A percentile compares a stretch with the other conserved stretches of the same genome.
Conservation (phyloP, 257 asterid genomes). For the Solanum gracilifrons region DNA sequence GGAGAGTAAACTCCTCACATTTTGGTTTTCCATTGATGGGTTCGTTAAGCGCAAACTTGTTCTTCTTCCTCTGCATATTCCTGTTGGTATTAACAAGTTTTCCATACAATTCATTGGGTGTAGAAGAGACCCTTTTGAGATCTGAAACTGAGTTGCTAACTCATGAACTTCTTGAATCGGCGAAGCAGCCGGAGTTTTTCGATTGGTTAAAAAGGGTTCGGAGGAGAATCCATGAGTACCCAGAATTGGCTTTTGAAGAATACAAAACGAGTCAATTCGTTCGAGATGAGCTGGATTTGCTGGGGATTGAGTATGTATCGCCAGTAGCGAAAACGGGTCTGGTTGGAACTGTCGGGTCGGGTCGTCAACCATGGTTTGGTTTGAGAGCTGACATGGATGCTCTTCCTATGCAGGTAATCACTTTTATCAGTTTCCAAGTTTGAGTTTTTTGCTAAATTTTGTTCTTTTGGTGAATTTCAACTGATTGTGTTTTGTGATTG, state of each 20-base stretch:
- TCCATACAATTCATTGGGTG: background rate
- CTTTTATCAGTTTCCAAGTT: background rate
- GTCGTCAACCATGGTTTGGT: conserved; percentile 50
- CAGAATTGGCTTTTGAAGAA: conserved; percentile 75
- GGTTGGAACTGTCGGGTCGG: conserved; percentile 75
- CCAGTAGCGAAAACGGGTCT: conserved; percentile 75
- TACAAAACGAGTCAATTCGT: conserved; percentile 57
- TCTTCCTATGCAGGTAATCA: conserved; percentile 66
- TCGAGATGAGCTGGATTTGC: conserved; percentile 56
- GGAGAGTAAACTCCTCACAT: background rate
- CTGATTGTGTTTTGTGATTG: background rate
- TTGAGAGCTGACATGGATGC: conserved; percentile 98
- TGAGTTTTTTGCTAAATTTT: background rate
- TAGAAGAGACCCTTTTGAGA: background rate
- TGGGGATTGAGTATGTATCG: conserved; percentile 63
- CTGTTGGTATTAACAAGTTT: background rate
- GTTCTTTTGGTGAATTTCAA: background rate
- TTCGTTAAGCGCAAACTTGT: background rate
- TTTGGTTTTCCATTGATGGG: background rate
- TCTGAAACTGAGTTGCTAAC: conserved; percentile 13
- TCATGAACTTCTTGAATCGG: conserved; percentile 49
- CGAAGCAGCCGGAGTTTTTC: conserved; percentile 39
- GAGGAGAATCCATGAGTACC: conserved; percentile 68
- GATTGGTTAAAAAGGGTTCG: conserved; percentile 64
- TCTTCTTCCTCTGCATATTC: background rate